These are phyloP conservation scores for Uronychia setigera DNA, from an alignment of 73 alveolate genomes.

Conservation along the genomic window DNA sequence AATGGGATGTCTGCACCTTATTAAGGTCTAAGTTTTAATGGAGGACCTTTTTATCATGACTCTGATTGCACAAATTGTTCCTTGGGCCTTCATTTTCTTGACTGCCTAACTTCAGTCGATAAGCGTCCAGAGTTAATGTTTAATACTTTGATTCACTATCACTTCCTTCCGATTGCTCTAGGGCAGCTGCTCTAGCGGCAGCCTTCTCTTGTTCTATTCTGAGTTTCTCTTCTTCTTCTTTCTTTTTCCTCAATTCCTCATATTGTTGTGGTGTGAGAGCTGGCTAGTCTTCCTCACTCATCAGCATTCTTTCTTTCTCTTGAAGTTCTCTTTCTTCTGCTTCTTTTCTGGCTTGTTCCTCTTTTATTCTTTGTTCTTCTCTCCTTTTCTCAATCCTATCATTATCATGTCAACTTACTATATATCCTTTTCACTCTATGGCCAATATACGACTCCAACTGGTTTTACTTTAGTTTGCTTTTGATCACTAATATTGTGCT, in stretches of 20 bases:
- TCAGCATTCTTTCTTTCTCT: slow-evolving; percentile 28
- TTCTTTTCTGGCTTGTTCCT: slow-evolving; percentile 33
- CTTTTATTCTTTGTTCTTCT: slow-evolving; percentile 21
- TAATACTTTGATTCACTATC: no score
- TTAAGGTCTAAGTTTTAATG: background rate
- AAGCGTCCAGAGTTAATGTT: background rate
- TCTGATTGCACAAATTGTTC: background rate
- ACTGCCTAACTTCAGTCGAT: background rate
- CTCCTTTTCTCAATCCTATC: slow-evolving; percentile 23
- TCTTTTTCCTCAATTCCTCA: slow-evolving; percentile 31
- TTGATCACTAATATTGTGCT: no score
- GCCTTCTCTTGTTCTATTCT: slow-evolving; percentile 23
- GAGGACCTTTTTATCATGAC: background rate
- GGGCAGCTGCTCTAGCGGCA: background rate
- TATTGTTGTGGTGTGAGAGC: slow-evolving; percentile 23
- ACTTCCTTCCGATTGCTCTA: background rate
- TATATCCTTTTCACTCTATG: slow-evolving; percentile 49
- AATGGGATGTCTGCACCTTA: background rate
- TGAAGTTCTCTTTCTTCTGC: slow-evolving; percentile 27
- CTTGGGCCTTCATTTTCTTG: background rate
- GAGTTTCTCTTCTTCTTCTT: slow-evolving; percentile 35
- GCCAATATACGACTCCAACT: slow-evolving; percentile 23
- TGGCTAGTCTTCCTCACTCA: slow-evolving; percentile 38
- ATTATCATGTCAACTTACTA: no score
- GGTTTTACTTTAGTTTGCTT: slow-evolving; percentile 25